phyloP scores from a whole-genome alignment of 805 yeast species.

The Ogataea methylovora region DNA sequence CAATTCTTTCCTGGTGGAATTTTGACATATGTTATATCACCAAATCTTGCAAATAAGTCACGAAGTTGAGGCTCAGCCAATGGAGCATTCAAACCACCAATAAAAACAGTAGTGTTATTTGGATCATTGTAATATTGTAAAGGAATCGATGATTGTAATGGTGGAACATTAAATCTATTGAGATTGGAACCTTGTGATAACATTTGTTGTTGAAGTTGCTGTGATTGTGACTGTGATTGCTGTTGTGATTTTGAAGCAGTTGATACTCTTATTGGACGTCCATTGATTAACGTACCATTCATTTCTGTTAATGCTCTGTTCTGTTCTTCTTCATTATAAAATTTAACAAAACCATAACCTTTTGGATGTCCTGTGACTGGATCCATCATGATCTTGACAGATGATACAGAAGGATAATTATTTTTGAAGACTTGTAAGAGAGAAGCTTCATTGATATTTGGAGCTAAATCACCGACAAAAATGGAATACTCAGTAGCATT shows the following conservation, averaged over 20 bases:
- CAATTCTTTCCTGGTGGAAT: conserved; percentile 72
- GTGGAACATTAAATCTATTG: conserved; percentile 13
- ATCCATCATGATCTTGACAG: conserved; percentile 76
- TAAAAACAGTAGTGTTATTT: conserved; percentile 67
- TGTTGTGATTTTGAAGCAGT: conserved; percentile 40
- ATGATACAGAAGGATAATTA: conserved; percentile 64
- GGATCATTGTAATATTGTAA: conserved; percentile 67
- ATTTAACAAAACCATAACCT: conserved; percentile 89
- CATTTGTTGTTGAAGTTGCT: conserved; percentile 4
- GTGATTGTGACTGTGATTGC: conserved; percentile 1
- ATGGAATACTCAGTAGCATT: conserved; percentile 46
- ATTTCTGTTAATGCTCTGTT: conserved; percentile 68
- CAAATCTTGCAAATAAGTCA: conserved; percentile 57
- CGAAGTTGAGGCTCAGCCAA: conserved; percentile 58
- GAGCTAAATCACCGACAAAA: conserved; percentile 80
- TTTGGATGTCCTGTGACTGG: conserved; percentile 60
- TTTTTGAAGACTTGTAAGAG: conserved; percentile 60
- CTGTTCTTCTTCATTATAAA: conserved; percentile 56
- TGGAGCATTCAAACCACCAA: conserved; percentile 59
- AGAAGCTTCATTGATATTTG: conserved; percentile 61
- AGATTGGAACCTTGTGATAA: background rate
- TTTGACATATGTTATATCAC: conserved; percentile 68
- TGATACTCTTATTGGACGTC: conserved; percentile 71
- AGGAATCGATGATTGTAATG: conserved; percentile 33
- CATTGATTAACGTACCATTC: conserved; percentile 71